A percentile compares a stretch with the other conserved stretches of the same genome.
These are phyloP conservation scores for Leucogyrophana mollusca DNA, from an alignment of 768 basidiomycete genomes.

Conservation along the genomic window DNA sequence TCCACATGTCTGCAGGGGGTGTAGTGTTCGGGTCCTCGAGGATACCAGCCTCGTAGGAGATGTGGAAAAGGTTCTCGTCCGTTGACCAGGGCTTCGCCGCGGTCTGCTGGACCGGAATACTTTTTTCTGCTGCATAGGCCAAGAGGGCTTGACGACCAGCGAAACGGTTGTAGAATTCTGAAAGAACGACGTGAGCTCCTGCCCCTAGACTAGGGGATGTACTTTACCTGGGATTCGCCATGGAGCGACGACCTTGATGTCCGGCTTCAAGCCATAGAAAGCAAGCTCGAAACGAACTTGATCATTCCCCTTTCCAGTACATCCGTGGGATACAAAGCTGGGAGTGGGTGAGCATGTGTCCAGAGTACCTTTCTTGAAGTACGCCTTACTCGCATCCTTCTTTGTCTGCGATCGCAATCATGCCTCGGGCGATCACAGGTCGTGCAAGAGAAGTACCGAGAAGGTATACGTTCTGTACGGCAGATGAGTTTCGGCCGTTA, in stretches of 20 bases:
- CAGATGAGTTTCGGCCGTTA: background rate
- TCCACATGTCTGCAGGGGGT: conserved; percentile 98
- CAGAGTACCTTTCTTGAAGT: too few species aligned
- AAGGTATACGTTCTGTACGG: conserved; percentile 90
- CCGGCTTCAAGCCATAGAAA: conserved; percentile 97
- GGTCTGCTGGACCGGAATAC: conserved; percentile 94
- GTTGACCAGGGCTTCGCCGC: conserved; percentile 98
- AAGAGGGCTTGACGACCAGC: conserved; percentile 93
- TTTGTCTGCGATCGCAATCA: conserved; percentile 89
- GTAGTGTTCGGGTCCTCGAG: conserved; percentile 95
- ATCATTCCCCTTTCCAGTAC: conserved; percentile 99
- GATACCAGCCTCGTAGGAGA: conserved; percentile 99
- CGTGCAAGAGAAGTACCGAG: conserved; percentile 97
- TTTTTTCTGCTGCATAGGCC: conserved; percentile 80
- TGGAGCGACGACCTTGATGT: conserved; percentile 98
- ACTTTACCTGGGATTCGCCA: conserved; percentile 88
- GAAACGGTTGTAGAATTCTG: conserved; percentile 97
- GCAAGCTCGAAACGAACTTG: conserved; percentile 99
- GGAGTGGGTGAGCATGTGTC: background rate
- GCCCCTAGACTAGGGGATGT: background rate
- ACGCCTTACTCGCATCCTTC: conserved; percentile 92
- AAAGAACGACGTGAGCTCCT: background rate
- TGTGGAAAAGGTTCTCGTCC: conserved; percentile 99
- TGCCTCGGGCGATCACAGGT: conserved; percentile 97
- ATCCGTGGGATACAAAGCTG: conserved; percentile 96